Evolutionary conservation across 108 stramenopile genomes (phyloP).

Genomic region (Cylindrotheca closterium): DNA sequence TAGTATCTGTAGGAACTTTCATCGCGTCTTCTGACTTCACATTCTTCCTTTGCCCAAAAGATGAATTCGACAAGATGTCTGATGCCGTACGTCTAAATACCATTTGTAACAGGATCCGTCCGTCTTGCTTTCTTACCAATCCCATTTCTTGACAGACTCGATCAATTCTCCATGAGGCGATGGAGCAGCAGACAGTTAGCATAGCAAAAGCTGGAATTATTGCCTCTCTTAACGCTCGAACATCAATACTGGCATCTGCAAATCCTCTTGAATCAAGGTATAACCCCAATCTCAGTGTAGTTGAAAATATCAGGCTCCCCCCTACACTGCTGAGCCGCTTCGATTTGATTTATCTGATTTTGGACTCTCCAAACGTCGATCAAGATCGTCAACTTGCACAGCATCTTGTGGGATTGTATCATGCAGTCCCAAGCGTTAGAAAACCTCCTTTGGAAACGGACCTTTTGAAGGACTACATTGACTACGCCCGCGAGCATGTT

Average conservation of each 20-base stretch:
- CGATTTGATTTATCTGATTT: conserved; percentile 98
- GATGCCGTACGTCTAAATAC: conserved; percentile 48
- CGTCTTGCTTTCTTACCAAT: not conserved
- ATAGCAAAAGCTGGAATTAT: conserved; percentile 99
- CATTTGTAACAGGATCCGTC: not conserved
- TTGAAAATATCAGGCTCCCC: conserved; percentile 98
- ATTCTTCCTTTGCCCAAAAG: not conserved
- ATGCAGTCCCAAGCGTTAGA: conserved; percentile 72
- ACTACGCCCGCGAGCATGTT: conserved; percentile 84
- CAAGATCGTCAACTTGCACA: conserved; percentile 87
- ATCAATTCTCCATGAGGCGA: conserved; percentile 98
- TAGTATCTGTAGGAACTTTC: not conserved
- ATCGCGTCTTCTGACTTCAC: no score
- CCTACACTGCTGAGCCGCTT: conserved; percentile 97
- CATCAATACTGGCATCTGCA: conserved; percentile 96
- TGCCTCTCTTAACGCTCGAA: conserved; percentile 95
- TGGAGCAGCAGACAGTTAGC: conserved; percentile 99
- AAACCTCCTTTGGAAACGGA: conserved; percentile 78
- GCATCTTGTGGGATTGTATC: conserved; percentile 91
- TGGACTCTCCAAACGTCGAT: conserved; percentile 89
- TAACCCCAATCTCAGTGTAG: conserved; percentile 95
- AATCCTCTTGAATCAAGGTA: conserved; percentile 98
- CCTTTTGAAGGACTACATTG: conserved; percentile 93
- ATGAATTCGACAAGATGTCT: conserved; percentile 98
- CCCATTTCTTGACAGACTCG: conserved; percentile 62